Evolutionary conservation across 2,329 filamentous ascomycete species (phyloP), one percentile per base, ranked within the genome.

Genomic region (Simplicillium aogashimaense): DNA sequence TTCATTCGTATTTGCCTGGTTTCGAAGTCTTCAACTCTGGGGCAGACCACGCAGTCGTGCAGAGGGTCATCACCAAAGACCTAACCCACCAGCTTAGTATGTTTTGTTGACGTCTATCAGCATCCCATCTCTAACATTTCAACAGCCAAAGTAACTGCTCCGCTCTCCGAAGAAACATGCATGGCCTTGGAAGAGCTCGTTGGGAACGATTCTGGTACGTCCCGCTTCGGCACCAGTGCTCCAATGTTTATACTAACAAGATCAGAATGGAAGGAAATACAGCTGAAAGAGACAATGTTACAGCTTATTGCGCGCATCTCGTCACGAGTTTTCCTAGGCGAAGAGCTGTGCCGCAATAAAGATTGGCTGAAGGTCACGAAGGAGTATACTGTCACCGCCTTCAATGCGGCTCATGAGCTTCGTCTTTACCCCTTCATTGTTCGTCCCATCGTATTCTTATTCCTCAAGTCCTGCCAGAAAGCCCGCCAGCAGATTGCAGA

Each of bases 401-500:
- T 67, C 33, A 45, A 64, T 7, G 36, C 41, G 2, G 41, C 41
- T 0, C 39, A 48, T 4, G 8, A 37, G 4, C 53, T 72, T 13
- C 59, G 57, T 35, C 50, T 69, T 37, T 56, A 68, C 7, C 70
- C 72, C 0, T 55, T 53, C 3, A 55, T 64, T 4, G 46, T 73
- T 5, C 65, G 71, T 3, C 64, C 66, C 1, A 39, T 76, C 3
- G 45, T 72, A 1, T 63, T 69, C 45, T 70, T 64, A 53, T 59
- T 63, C 43, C 58, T 60, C 20, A 58, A 65, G 0, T 55, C 63
- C 11, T 56, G 53, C 32, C 49, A 60, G 31, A 57, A 65, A 7
- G 40, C 66, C 1, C 43, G 46, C 7, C 13, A 14, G 6, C 30
- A 44, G 14, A 32, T 51, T 5, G 8, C 13, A 4, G 25, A 46